A percentile compares a stretch with the other conserved stretches of the same genome.
Evolutionary conservation across 1,139 yeast species (phyloP).

Genomic region (Sugiyamaella pinicola): DNA sequence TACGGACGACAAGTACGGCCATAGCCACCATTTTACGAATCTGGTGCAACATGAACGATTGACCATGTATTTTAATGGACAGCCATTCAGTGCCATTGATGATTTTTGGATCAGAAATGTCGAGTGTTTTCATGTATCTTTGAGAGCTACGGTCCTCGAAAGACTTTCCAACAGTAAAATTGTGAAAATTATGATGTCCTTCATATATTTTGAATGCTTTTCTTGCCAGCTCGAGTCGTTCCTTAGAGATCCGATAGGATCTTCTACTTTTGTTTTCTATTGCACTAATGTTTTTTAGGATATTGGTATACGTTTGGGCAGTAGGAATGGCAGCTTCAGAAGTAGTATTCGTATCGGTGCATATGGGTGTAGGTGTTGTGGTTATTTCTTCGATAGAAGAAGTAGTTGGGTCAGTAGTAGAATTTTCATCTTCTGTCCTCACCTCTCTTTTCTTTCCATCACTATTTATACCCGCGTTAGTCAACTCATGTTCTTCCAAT

Average conservation of each 20-base stretch:
- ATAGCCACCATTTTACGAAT: constrained; percentile 97
- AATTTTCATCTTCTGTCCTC: constrained; percentile 25
- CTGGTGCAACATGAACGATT: constrained; percentile 97
- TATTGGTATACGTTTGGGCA: constrained; percentile 2
- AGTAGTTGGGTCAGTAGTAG: constrained; percentile 31
- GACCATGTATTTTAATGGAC: constrained; percentile 95
- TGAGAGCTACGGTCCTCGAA: constrained; percentile 83
- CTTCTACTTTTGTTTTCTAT: constrained; percentile 72
- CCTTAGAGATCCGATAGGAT: constrained; percentile 62
- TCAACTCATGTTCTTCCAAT: constrained; percentile 33
- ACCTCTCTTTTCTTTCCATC: constrained; percentile 6
- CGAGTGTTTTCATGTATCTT: constrained; percentile 76
- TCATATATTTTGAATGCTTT: constrained; percentile 70
- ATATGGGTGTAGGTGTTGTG: too few relatives aligned
- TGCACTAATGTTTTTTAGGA: constrained; percentile 60
- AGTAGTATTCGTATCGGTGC: too few relatives aligned
- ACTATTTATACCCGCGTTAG: constrained; percentile 18
- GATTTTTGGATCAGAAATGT: constrained; percentile 87
- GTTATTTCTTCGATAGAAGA: too few relatives aligned
- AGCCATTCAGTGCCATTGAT: constrained; percentile 97
- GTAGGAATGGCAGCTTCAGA: constrained; percentile 16
- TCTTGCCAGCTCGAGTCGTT: constrained; percentile 64
- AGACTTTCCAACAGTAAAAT: constrained; percentile 87
- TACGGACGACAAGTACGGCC: constrained; percentile 83
- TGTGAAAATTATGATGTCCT: constrained; percentile 94